A percentile compares a stretch with the other conserved stretches of the same genome.
Evolutionary conservation across 495 filamentous ascomycete genomes (phyloP).

Genomic region (Apodospora peruviana): DNA sequence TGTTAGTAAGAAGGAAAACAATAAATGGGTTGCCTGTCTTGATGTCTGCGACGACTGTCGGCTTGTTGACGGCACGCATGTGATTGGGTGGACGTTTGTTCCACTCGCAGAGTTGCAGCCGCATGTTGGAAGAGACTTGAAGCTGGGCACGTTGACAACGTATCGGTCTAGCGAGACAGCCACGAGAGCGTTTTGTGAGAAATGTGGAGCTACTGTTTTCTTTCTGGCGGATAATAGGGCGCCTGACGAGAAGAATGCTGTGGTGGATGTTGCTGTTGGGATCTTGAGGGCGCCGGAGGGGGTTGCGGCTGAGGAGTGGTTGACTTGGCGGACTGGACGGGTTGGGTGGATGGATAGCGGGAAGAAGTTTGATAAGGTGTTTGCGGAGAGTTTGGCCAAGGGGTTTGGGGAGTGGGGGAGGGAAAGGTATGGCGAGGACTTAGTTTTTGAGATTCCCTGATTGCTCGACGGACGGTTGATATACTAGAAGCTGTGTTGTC

Average conservation of each 20-base stretch:
- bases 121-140: conserved; percentile 32
- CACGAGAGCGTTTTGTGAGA: conserved; percentile 54
- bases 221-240: conserved; percentile 4
- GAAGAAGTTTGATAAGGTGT: conserved; percentile 18
- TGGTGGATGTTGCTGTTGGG: conserved; percentile 50
- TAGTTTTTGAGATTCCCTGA: conserved; percentile 12
- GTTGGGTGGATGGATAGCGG: conserved; percentile 12
- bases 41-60: conserved; percentile 59
- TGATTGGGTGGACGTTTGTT: conserved; percentile 58
- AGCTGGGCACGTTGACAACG: conserved; percentile 44
- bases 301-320: conserved; percentile 39
- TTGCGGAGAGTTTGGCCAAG: conserved; percentile 16
- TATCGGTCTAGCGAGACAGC: conserved; percentile 49
- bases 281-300: conserved; percentile 49
- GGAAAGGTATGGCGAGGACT: conserved; percentile 11
- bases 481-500: too few species aligned
- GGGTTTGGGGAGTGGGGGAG: conserved; percentile 20
- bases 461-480: too few species aligned
- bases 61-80: conserved; percentile 52
- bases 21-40: conserved; percentile 53
- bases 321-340: conserved; percentile 26
- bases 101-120: conserved; percentile 47
- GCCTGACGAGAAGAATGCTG: conserved; percentile 10
- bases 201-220: conserved; percentile 60
- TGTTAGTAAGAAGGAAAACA: conserved; percentile 9